Conservation (phyloP, 2,329 filamentous ascomycete genomes). For the Xylariaceae sp. region DNA sequence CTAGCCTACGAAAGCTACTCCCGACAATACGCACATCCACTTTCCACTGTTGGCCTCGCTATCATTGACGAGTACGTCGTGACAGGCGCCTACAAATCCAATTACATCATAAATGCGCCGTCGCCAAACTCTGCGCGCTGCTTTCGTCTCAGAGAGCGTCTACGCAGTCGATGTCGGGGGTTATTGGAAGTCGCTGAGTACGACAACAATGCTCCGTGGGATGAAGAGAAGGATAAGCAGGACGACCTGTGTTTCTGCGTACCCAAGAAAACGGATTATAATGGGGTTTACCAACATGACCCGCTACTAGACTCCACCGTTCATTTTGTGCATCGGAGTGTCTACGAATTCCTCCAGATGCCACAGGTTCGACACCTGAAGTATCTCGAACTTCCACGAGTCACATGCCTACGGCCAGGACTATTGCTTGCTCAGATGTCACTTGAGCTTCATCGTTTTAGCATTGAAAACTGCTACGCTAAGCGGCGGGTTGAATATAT, state of each 20-base stretch:
- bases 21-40: background rate
- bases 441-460: too few species aligned
- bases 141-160: background rate
- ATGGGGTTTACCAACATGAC: background rate
- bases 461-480: too few species aligned
- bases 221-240: too few species aligned
- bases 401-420: too few species aligned
- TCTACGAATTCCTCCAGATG: background rate
- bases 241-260: background rate
- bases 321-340: background rate
- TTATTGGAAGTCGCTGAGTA: background rate
- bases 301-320: background rate
- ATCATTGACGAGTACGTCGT: background rate
- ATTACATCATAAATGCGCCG: background rate
- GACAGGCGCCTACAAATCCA: background rate
- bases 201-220: background rate
- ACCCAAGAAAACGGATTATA: background rate
- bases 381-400: background rate
- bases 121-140: background rate
- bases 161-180: background rate
- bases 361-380: background rate
- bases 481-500: too few species aligned
- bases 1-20: background rate
- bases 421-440: too few species aligned
- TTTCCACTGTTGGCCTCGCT: background rate